phyloP scores from a whole-genome alignment of 305 asterid genomes.

The Solanum hybrid region DNA sequence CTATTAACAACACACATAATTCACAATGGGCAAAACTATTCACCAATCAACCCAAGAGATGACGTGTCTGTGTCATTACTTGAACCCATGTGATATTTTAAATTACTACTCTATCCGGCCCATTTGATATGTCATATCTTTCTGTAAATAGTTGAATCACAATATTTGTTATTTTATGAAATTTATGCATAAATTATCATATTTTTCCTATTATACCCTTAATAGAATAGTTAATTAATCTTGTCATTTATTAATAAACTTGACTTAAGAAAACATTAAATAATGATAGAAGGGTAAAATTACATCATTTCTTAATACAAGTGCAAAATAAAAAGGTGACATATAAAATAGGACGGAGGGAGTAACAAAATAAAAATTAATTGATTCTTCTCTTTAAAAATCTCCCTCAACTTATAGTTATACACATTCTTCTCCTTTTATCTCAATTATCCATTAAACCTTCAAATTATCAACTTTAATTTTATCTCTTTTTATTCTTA shows the following conservation, averaged over 20 bases:
- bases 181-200: no score
- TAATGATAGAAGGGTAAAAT: no score
- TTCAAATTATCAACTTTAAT: not conserved
- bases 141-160: no score
- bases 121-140: no score
- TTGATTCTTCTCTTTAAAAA: not conserved
- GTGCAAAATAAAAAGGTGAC: no score
- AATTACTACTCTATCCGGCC: accelerated
- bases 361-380: not conserved
- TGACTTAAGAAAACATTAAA: no score
- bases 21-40: not conserved
- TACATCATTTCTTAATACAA: no score
- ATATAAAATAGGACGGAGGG: no score
- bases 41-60: not conserved
- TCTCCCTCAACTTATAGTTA: not conserved
- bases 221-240: no score
- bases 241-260: no score
- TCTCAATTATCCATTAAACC: not conserved
- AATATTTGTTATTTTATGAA: no score
- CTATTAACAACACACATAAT: not conserved
- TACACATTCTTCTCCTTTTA: not conserved
- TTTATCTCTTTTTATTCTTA: not conserved
- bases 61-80: not conserved
- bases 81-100: not conserved
- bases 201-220: no score